Evolutionary conservation across 225 moss, liverwort and hornwort genomes (phyloP).

Genomic region (Bryoerythrophyllum caledonicum): DNA sequence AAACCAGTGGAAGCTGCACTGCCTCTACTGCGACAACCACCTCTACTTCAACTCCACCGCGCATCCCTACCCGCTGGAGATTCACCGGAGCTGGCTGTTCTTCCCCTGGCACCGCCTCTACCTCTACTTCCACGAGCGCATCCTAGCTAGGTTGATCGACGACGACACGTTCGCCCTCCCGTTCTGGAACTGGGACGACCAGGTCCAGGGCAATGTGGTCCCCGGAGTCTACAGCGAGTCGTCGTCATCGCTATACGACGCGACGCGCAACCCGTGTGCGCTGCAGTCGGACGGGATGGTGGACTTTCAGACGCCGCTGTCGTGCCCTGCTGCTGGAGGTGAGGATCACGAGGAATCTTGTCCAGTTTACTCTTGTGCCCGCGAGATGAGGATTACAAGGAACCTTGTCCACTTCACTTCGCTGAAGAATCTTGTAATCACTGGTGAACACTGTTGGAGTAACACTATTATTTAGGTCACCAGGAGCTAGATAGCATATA

Average conservation of each 20-base stretch:
- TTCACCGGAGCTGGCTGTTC: slow-evolving; percentile 45
- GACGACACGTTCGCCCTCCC: slow-evolving; percentile 50
- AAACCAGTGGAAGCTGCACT: slow-evolving; percentile 47
- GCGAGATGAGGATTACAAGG: too few species aligned
- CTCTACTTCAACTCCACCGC: slow-evolving; percentile 21
- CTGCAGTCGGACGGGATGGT: background rate
- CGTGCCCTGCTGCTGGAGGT: slow-evolving; percentile 3
- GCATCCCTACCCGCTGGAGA: slow-evolving; percentile 39
- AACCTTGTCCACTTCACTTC: too few species aligned
- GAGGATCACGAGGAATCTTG: too few species aligned
- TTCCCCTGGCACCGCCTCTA: slow-evolving; percentile 51
- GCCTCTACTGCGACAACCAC: slow-evolving; percentile 43
- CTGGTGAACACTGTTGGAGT: too few species aligned
- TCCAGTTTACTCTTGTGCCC: too few species aligned
- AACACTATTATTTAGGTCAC: too few species aligned
- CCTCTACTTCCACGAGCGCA: slow-evolving; percentile 57
- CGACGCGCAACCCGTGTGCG: slow-evolving; percentile 17
- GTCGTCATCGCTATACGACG: slow-evolving; percentile 27
- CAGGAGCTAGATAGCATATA: too few species aligned
- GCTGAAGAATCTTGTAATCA: too few species aligned
- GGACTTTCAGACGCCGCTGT: background rate
- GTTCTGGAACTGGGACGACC: slow-evolving; percentile 66
- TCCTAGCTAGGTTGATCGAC: slow-evolving; percentile 32
- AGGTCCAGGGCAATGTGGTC: slow-evolving; percentile 21
- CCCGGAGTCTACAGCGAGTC: slow-evolving; percentile 17